Evolutionary conservation across 116 monocot genomes (phyloP), one percentile per base, ranked within the genome.

Genomic region (Iris pallida): DNA sequence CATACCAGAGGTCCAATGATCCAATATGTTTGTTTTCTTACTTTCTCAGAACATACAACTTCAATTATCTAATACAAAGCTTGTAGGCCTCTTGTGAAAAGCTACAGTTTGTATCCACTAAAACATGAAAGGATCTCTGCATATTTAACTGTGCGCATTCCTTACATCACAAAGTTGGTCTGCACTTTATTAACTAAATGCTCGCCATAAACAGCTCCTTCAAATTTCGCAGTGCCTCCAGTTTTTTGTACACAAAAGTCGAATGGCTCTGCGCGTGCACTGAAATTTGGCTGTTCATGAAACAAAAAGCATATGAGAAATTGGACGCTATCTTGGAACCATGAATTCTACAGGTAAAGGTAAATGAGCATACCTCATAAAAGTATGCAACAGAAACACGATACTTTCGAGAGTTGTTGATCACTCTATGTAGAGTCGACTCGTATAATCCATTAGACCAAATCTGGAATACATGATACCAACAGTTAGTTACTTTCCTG

Each of bases 371-470:
- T 79, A 91, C 95, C 91, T 95, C 95, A 51, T 86, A 91, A 51
- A 95, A 95, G 75, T 84, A 95, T 6, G 76, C 88, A 46, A 89
- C 76, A 43, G 91, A 91, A 70, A 80, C 86, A 52, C 95, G 84
- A 75, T 95, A 95, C 7, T 79, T 75, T 0, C 82, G 77, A 51
- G 91, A 86, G 16, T 80, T 86, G 71, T 89, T 89, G 62, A 91
- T 77, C n/a, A 91, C 95, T 75, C 80, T 74, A 68, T 95, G 95
- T 20, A 95, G 53, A 41, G 95, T 95, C 59, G 95, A 76, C 60
- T 84, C 80, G 7, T 95, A 95, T 13, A 88, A 42, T 55, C 95
- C 95, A 69, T 95, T 91, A 0, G 91, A 78, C 86, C 81, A 86
- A 19, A 95, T 64, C 95, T 95, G 58, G 20, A 73, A 71, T n/a